Percentiles rank a stretch among this genome's conserved stretches.
These are phyloP conservation scores for Blastobotrys peoriensis DNA, from an alignment of 805 yeast genomes.

Conservation along the genomic window DNA sequence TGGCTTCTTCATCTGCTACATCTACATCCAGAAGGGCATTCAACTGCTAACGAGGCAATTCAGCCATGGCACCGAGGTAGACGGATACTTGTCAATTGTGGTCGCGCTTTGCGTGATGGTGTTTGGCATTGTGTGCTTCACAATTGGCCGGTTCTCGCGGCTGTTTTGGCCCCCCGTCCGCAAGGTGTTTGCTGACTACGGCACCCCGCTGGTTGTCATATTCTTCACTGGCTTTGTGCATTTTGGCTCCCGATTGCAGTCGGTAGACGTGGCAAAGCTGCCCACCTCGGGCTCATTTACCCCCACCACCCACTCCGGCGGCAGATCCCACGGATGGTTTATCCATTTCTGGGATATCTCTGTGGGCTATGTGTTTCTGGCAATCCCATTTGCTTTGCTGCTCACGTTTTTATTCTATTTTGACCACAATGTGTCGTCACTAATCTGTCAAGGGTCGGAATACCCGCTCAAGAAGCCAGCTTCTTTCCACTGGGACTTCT, in stretches of 20 bases:
- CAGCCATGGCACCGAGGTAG: constrained; percentile 30
- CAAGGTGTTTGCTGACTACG: constrained; percentile 75
- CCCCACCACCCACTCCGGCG: constrained; percentile 49
- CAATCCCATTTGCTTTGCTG: constrained; percentile 86
- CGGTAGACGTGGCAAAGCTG: constrained; percentile 51
- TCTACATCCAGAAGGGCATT: constrained; percentile 86
- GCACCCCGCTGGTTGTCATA: constrained; percentile 74
- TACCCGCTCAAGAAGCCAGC: constrained; percentile 82
- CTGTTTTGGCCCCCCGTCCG: constrained; percentile 48
- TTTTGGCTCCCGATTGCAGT: constrained; percentile 71
- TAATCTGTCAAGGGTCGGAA: constrained; percentile 82
- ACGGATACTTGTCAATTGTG: constrained; percentile 71
- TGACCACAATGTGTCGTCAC: constrained; percentile 90
- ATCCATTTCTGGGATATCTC: constrained; percentile 70
- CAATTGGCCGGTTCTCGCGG: constrained; percentile 57
- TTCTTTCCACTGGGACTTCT: constrained; percentile 88
- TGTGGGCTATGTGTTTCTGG: constrained; percentile 75
- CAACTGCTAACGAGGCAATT: constrained; percentile 76
- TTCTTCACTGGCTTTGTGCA: constrained; percentile 92
- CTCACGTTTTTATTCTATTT: constrained; percentile 82
- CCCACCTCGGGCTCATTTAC: constrained; percentile 67
- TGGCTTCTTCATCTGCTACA: constrained; percentile 83
- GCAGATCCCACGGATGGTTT: constrained; percentile 59
- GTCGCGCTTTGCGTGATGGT: constrained; percentile 70
- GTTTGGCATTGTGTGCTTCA: constrained; percentile 58